These are phyloP conservation scores for Litsea cubeba DNA, from an alignment of 164 flowering plant genomes.

Conservation along the genomic window DNA sequence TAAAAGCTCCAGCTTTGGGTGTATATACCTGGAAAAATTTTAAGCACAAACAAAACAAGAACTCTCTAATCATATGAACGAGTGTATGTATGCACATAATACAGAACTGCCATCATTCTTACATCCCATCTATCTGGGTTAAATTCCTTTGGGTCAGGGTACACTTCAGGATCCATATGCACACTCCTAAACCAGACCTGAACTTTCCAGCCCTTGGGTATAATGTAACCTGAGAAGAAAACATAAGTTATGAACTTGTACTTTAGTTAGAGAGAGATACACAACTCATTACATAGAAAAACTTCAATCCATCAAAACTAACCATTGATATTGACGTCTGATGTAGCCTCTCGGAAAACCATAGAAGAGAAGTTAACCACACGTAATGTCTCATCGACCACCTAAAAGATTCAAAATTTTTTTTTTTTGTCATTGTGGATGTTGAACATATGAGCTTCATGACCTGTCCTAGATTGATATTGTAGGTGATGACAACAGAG, in stretches of 20 bases:
- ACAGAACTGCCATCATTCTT: constrained; percentile 22
- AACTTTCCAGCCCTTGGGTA: constrained; percentile 89
- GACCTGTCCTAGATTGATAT: not conserved
- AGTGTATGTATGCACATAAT: not conserved
- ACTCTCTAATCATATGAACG: not conserved
- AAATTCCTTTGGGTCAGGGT: constrained; percentile 56
- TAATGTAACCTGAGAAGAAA: constrained; percentile 38
- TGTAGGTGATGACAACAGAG: too few species aligned
- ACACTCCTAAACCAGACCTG: constrained; percentile 76
- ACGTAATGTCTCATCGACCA: constrained; percentile 80
- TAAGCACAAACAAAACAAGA: not conserved
- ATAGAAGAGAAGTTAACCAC: constrained; percentile 53
- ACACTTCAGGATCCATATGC: constrained; percentile 68
- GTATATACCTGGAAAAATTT: constrained; percentile 27
- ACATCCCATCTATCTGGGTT: constrained; percentile 96
- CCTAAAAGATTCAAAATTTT: constrained; percentile 35
- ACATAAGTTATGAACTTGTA: not conserved
- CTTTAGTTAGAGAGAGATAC: too few species aligned
- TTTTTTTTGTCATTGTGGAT: not conserved
- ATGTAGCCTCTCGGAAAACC: constrained; percentile 68
- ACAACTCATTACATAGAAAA: constrained; percentile 6
- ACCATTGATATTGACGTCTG: constrained; percentile 57
- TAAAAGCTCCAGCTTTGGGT: constrained; percentile 66
- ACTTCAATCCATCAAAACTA: constrained; percentile 29
- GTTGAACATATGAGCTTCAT: not conserved